Evolutionary conservation across 805 yeast genomes (phyloP).

Genomic region (Sungouiozyma intestinalis): DNA sequence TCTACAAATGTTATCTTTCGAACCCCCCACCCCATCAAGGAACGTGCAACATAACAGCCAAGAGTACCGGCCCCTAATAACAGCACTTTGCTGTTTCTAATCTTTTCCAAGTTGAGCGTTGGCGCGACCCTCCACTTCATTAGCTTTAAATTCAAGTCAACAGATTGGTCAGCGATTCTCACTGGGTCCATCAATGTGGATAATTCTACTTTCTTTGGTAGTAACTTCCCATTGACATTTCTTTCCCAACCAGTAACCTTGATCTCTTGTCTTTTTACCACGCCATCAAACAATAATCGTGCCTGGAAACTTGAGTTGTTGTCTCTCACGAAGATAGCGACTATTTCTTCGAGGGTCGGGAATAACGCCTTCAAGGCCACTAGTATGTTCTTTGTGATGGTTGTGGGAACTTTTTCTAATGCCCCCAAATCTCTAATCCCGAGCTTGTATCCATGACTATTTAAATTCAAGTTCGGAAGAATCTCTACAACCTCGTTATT

Average conservation of each 20-base stretch:
- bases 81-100: constrained; percentile 53
- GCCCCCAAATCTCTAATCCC: constrained; percentile 34
- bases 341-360: constrained; percentile 28
- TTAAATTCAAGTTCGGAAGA: not conserved
- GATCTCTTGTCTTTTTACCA: constrained; percentile 15
- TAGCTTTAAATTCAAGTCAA: constrained; percentile 76
- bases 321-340: constrained; percentile 33
- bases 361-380: constrained; percentile 31
- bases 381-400: constrained; percentile 49
- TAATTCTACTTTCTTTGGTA: constrained; percentile 76
- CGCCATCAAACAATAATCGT: not conserved
- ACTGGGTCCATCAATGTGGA: constrained; percentile 73
- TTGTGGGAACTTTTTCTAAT: constrained; percentile 34
- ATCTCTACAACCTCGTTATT: constrained; percentile 4
- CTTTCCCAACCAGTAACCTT: constrained; percentile 86
- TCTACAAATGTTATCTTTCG: constrained; percentile 79
- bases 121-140: constrained; percentile 98
- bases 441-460: constrained; percentile 13
- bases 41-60: constrained; percentile 84
- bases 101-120: constrained; percentile 53
- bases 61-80: constrained; percentile 94
- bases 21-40: constrained; percentile 91
- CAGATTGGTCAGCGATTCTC: constrained; percentile 81
- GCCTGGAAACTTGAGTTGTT: constrained; percentile 24
- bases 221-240: constrained; percentile 56